Evolutionary conservation across 306 rosid genomes (phyloP).

Genomic region (Hippophae rhamnoides): DNA sequence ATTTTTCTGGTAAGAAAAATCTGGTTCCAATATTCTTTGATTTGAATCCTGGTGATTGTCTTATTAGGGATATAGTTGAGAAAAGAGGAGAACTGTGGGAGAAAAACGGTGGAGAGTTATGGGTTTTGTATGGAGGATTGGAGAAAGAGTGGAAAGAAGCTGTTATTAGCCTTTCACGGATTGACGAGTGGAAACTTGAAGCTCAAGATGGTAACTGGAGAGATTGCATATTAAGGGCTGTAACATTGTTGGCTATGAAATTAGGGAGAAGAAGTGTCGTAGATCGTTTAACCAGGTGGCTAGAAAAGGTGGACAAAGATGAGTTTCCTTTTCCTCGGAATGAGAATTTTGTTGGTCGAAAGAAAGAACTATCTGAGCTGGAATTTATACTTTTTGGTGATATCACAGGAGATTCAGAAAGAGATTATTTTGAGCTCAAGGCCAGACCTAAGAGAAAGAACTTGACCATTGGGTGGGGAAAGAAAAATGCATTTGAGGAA

Average conservation of each 20-base stretch:
- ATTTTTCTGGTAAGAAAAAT: constrained; percentile 67
- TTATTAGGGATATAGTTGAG: constrained; percentile 79
- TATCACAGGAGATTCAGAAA: constrained; percentile 59
- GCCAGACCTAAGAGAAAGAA: constrained; percentile 61
- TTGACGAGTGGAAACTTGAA: constrained; percentile 78
- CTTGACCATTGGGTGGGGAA: constrained; percentile 55
- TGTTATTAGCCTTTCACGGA: constrained; percentile 55
- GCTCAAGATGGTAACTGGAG: constrained; percentile 86
- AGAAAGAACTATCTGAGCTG: constrained; percentile 69
- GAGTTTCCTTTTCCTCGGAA: constrained; percentile 68
- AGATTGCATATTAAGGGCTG: constrained; percentile 65
- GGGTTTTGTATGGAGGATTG: constrained; percentile 68
- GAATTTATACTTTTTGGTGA: constrained; percentile 80
- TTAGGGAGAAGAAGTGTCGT: constrained; percentile 75
- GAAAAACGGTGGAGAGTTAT: constrained; percentile 70
- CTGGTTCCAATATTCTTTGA: constrained; percentile 78
- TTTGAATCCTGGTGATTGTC: constrained; percentile 67
- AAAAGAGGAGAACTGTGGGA: constrained; percentile 91
- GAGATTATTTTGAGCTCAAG: constrained; percentile 73
- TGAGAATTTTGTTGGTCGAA: constrained; percentile 67
- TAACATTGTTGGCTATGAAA: constrained; percentile 53
- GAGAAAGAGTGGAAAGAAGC: constrained; percentile 86
- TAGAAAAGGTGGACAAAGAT: constrained; percentile 66
- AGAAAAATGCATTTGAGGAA: constrained; percentile 45
- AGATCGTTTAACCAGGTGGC: constrained; percentile 64